Base-by-base conservation (phyloP, 805 yeast species). In the Ascoidea tarda region DNA sequence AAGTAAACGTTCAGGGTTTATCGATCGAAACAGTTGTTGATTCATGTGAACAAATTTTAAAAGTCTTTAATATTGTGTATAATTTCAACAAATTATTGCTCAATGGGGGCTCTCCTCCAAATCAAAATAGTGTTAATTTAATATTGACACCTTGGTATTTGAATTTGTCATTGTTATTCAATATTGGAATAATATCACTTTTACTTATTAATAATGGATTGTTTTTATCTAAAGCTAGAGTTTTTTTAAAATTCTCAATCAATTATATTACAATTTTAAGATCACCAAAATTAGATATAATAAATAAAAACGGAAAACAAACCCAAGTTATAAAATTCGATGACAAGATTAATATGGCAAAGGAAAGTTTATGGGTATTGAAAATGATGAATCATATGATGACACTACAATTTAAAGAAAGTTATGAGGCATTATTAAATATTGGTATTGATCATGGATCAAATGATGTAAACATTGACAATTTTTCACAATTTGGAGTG, bases 361-460 rank as follows among this genome's bases (percentile, higher is more conserved):
- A 71, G 48, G 85, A 80, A 60, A 77, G 82, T 59, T 59, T 77
- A n/a, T 81, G 85, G 86, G 79, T 76, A 1, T 59, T 81, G 47
- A 78, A 77, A 55, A 75, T 74, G 69, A 65, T 78, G 54, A 78
- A 77, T 59, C 77, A 74, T 54, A 70, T 79, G 58, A 63, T 75
- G 49, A 63, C 72, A n/a, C 62, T 76, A 50, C 64, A 78, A 49
- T 63, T 77, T 51, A 62, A 69, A 49, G 72, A 72, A 51, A 68
- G 76, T n/a, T 61, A 69, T 6, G 55, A 62, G 8, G 60, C 60
- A 1, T 62, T 81, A 50, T 53, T 57, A n/a, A 59, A 59, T 4
- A 64, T 75, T 21, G 83, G 83, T 0, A 69, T 70, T 3, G 79
- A 78, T 58, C 81, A 74, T 56, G 83, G 82, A 1, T 67, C 79